Percentiles rank a stretch among this genome's conserved stretches.
phyloP scores from a whole-genome alignment of 2,329 filamentous ascomycete genomes.

The Bipolaris cookei region DNA sequence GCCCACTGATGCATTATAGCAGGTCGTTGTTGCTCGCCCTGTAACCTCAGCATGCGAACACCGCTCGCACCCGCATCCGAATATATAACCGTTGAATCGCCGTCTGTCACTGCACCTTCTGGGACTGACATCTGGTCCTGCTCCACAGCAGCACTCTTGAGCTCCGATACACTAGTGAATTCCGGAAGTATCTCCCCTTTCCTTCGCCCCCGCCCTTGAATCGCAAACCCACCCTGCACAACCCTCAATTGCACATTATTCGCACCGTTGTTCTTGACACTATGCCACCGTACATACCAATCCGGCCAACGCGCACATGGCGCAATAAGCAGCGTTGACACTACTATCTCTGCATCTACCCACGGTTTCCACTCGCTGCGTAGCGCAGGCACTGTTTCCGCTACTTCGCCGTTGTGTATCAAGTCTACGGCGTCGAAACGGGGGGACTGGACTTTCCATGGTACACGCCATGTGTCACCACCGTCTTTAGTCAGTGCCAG shows the following conservation, averaged over 20 bases:
- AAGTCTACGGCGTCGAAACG: constrained; percentile 15
- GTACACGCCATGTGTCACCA: constrained; percentile 50
- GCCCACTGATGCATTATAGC: not conserved
- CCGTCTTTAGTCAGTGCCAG: constrained; percentile 49
- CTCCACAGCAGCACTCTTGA: not conserved
- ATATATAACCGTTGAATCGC: constrained; percentile 23
- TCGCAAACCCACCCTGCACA: constrained; percentile 40
- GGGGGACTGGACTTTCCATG: constrained; percentile 39
- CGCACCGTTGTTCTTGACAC: constrained; percentile 17
- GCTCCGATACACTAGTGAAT: not conserved
- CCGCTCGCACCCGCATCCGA: constrained; percentile 41
- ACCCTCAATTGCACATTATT: constrained; percentile 7
- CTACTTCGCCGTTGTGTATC: not conserved
- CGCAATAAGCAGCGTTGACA: constrained; percentile 32
- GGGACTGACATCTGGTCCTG: constrained; percentile 4
- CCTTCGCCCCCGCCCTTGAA: constrained; percentile 33
- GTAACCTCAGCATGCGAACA: constrained; percentile 18
- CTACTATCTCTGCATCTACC: constrained; percentile 35
- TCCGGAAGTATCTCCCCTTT: constrained; percentile 29
- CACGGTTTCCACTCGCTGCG: constrained; percentile 39
- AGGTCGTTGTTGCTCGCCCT: not conserved
- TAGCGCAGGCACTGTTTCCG: constrained; percentile 22
- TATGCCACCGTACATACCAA: constrained; percentile 39
- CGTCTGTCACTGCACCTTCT: constrained; percentile 28
- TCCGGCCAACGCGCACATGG: constrained; percentile 38